Base-by-base conservation (phyloP, 306 rosid species). In the Malus asiatica region DNA sequence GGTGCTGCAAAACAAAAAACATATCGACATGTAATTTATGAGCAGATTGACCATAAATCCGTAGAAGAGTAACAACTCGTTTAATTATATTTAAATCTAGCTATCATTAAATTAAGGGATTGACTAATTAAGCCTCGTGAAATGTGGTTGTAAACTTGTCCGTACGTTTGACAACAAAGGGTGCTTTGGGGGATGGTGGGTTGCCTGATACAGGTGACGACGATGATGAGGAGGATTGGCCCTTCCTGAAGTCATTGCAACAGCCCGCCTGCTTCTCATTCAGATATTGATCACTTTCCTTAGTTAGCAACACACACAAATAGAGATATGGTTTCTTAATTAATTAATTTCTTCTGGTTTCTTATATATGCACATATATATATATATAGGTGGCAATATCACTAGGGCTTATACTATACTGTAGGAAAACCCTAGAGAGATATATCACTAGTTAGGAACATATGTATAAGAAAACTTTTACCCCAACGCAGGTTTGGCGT, bases 91-190 rank as follows among this genome's bases (percentile, higher is more conserved):
- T 46, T 46, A 46, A 46, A 46, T 46, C 53, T 46, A 46, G 53
- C 53, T 14, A 14, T 46, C 6, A 14, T 46, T 46, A 46, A 46
- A 46, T 46, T 1, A 46, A 14, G 19, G 7, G 52, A 46, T 46
- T 46, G 53, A 48, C 55, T 48, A 48, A 48, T 15, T 48, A 51
- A 51, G 55, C 20, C 20, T 51, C 45, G 45, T 51, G 20, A 51
- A 51, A 51, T 51, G 8, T 51, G 55, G 55, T 51, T 16, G 20
- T 48, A 48, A 15, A 48, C 20, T 48, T 51, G 55, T 5, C 12
- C 84, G 1, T 87, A 93, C 99, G 99, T 85, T 95, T 95, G 0
- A 93, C 96, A 78, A 95, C 99, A 80, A 95, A 92, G 60, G 93
- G 94, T 38, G 96, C 87, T 82, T 85, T 89, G n/a, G 97, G 97